Evolutionary conservation across 2,329 filamentous ascomycete genomes (phyloP), one percentile per base, ranked within the genome.

Genomic region (Pestalotiopsis sp.): DNA sequence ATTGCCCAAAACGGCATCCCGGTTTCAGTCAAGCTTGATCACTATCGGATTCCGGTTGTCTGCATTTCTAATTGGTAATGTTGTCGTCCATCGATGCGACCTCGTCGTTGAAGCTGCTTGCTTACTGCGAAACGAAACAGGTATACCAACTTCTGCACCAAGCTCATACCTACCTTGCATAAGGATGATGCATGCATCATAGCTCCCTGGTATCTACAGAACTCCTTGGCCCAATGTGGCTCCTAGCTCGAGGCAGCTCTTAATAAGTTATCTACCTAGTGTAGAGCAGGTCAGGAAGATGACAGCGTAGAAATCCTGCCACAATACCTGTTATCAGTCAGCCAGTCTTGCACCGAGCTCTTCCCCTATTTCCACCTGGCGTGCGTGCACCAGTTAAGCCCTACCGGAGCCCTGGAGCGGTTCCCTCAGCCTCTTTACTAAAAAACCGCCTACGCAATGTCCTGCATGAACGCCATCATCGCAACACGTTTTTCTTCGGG

Each of bases 1-100:
- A 52, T 64, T 64, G 36, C 61, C 61, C 61, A 64, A 49, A 64
- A 17, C 13, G 61, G 61, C 39, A 64, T 25, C n/a, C 61, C 61
- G 61, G 36, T 39, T 36, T 62, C 57, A 27, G 13, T 59, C 17
- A n/a, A 17, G 17, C 45, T n/a, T 52, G 45, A 52, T 52, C 45
- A 20, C 45, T 52, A n/a, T n/a, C 14, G 45, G n/a, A 17, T 20
- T 52, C 45, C 17, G 31, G 7, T 2, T 9, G 17, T 52, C n/a
- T n/a, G 45, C 45, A n/a, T n/a, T 52, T n/a, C 45, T 6, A 7
- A 23, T 52, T 20, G 45, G 20, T 52, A 36, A 36, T n/a, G 7
- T n/a, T 52, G 45, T 52, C 20, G 17, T 52, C 7, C 3, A 52
- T 52, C 45, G 4, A 52, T 52, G 6, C 31, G 45, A 9, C 20